Percentiles rank a stretch among this genome's conserved stretches.
Evolutionary conservation across 1,139 yeast genomes (phyloP).

Genomic region (Yamadazyma jaroonii): DNA sequence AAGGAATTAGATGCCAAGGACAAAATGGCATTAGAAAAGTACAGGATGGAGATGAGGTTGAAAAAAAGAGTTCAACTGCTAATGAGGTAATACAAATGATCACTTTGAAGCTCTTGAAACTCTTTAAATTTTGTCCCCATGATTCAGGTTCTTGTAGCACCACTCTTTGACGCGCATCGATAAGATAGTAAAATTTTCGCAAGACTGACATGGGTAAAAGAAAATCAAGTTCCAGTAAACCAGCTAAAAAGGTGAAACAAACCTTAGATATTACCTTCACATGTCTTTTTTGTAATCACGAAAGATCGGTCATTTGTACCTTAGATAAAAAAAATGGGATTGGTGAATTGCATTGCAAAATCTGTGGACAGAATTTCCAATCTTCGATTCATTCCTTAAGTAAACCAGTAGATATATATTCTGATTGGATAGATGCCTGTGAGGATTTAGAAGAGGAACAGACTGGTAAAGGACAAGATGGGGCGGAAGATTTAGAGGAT

Average conservation of each 20-base stretch:
- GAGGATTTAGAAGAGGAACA: slow-evolving; percentile 86
- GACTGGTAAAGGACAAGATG: slow-evolving; percentile 26
- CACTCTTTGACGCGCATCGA: too few relatives aligned
- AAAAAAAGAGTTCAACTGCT: slow-evolving; percentile 44
- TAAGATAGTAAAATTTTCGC: too few relatives aligned
- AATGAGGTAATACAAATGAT: slow-evolving; percentile 14
- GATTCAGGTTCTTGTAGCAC: too few relatives aligned
- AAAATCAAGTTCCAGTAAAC: slow-evolving; percentile 84
- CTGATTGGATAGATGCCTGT: slow-evolving; percentile 99
- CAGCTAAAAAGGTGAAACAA: slow-evolving; percentile 75
- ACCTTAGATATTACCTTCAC: slow-evolving; percentile 83
- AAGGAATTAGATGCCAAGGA: slow-evolving; percentile 13
- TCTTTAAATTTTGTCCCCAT: too few relatives aligned
- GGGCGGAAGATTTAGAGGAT: slow-evolving; percentile 22
- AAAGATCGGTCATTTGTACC: slow-evolving; percentile 83
- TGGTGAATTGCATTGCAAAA: slow-evolving; percentile 85
- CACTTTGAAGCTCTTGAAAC: not conserved
- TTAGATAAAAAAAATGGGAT: slow-evolving; percentile 84
- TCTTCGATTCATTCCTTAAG: slow-evolving; percentile 79
- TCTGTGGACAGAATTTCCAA: slow-evolving; percentile 94
- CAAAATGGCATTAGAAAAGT: slow-evolving; percentile 42
- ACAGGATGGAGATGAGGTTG: slow-evolving; percentile 41
- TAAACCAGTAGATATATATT: slow-evolving; percentile 90
- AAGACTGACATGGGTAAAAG: slow-evolving; percentile 66
- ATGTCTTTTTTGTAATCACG: slow-evolving; percentile 95